These are phyloP conservation scores for Boletus edulis DNA, from an alignment of 768 basidiomycete species.

Conservation along the genomic window DNA sequence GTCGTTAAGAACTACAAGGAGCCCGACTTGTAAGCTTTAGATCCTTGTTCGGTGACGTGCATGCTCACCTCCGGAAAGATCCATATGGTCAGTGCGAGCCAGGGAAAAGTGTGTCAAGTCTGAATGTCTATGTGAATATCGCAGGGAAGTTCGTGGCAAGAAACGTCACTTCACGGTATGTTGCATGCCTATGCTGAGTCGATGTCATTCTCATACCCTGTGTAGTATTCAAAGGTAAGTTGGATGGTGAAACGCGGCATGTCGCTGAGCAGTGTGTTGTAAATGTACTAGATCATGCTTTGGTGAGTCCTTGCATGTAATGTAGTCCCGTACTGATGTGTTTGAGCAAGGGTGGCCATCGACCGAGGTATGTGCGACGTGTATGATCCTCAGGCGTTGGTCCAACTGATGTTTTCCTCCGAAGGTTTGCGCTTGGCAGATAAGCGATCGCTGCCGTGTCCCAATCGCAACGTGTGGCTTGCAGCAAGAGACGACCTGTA, in stretches of 20 bases:
- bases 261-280: constrained; percentile 5
- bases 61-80: constrained; percentile 39
- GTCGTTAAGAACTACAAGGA: constrained; percentile 71
- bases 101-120: constrained; percentile 23
- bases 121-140: constrained; percentile 22
- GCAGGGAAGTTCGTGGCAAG: constrained; percentile 87
- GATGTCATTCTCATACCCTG: constrained; percentile 1
- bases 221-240: constrained; percentile 75
- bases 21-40: constrained; percentile 69
- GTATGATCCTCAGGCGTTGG: not conserved
- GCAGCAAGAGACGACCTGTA: constrained; percentile 78
- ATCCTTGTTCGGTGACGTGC: not conserved
- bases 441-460: constrained; percentile 90
- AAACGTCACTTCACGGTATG: constrained; percentile 82
- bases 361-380: constrained; percentile 61
- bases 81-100: constrained; percentile 67
- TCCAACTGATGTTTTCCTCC: not conserved
- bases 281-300: constrained; percentile 68
- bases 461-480: constrained; percentile 68
- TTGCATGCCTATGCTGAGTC: not conserved
- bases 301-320: constrained; percentile 49
- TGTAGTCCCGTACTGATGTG: not conserved
- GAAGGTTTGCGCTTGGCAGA: constrained; percentile 85
- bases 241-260: not conserved
- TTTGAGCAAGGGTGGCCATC: constrained; percentile 77